Base-by-base conservation (phyloP, 164 flowering plant genomes). In the Nymphaea thermarum region DNA sequence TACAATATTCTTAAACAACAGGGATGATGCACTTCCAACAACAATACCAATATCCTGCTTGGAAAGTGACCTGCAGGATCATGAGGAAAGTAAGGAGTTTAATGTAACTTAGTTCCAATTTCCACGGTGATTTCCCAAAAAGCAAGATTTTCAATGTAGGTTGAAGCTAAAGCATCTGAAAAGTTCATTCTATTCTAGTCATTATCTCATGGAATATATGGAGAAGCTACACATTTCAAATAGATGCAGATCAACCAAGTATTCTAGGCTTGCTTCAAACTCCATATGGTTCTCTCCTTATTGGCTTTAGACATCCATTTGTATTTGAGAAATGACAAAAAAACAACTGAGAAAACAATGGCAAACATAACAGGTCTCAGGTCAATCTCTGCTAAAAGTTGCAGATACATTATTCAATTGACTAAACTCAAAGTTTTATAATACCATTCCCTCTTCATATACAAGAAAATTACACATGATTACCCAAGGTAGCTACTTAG, bases 11-110 rank as follows among this genome's bases (percentile, higher is more conserved):
- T 71, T 78, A 74, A 91, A 93, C 71, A 89, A 68, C 75, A 79
- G 85, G 0, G 98, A 86, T 2, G 80, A 74, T 61, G 85, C 95
- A 80, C 80, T 84, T 55, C 79, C 81, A 43, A 88, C 81, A 45
- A 93, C 77, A 65, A 84, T 83, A 71, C 82, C 91, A 57, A 93
- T 73, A 73, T 89, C 93, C 68, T 69, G 83, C 75, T 79, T 80
- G 0, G 91, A 74, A 71, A 91, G 86, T 69, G 70, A 80, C 70
- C 98, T 93, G 69, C 8, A 51, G 57, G 57, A 5, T 43, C 65
- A 44, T 12, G 60, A 14, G 43, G 51, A 60, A 17, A 18, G 41
- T 43, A 64, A 8, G 11, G 4, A 47, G 25, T 17, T 3, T 7
- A 67, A 4, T 12, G 6, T 42, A 67, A 36, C 42, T 47, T n/a